phyloP scores from a whole-genome alignment of 2,329 filamentous ascomycete species.

The Daldinia sp. region DNA sequence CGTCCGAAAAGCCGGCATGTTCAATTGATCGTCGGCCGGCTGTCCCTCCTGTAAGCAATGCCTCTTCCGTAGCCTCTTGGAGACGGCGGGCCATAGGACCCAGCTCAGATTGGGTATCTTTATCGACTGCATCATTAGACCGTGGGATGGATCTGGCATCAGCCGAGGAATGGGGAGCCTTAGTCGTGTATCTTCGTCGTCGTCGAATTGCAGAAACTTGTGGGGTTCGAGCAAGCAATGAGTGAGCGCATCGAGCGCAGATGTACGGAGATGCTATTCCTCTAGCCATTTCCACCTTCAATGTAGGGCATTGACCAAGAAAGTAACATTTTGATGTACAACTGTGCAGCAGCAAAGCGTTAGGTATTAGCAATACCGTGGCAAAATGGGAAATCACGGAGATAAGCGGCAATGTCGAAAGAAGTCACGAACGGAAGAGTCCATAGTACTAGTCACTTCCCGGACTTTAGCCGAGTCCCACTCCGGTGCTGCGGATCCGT shows the following conservation, averaged over 20 bases:
- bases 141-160: constrained; percentile 17
- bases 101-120: constrained; percentile 40
- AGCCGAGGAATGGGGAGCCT: constrained; percentile 3
- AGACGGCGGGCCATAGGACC: constrained; percentile 69
- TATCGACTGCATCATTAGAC: constrained; percentile 13
- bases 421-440: neutral
- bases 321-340: constrained; percentile 31
- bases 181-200: constrained; percentile 33
- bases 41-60: constrained; percentile 68
- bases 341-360: constrained; percentile 1
- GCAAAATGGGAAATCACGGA: constrained; percentile 36
- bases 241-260: constrained; percentile 43
- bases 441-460: neutral
- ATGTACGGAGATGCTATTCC: constrained; percentile 34
- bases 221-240: constrained; percentile 9
- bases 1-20: constrained; percentile 73
- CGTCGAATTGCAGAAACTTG: neutral
- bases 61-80: constrained; percentile 73
- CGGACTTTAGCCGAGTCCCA: neutral
- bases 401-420: constrained; percentile 28
- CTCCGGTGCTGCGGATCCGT: neutral
- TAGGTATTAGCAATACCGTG: constrained; percentile 9
- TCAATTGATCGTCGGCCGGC: constrained; percentile 70
- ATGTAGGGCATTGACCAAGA: neutral
- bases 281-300: constrained; percentile 44